Base-by-base conservation (phyloP, 768 basidiomycete genomes). In the Butyriboletus loyo region DNA sequence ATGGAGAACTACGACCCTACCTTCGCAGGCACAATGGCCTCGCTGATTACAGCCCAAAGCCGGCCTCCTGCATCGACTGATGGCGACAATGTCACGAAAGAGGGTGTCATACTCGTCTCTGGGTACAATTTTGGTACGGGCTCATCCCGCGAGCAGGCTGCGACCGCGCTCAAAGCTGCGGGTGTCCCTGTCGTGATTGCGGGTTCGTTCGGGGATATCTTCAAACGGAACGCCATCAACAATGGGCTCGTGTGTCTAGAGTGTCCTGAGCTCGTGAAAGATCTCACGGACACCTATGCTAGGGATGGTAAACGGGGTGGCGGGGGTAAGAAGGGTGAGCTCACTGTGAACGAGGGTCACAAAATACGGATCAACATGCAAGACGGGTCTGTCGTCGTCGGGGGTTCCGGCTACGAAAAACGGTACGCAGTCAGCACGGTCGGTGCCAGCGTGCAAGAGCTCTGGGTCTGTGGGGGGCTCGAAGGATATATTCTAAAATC, bases 91-190 rank as follows among this genome's bases (percentile, higher is more conserved):
- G 56, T 61, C 27, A 70, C 67, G 4, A 81, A 81, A 61, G 66
- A 73, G 15, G 94, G 93, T 28, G 82, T 86, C 13, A 73, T 98
- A 52, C 81, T 99, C 24, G 86, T 95, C 10, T 82, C 93, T 5
- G 97, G 97, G 13, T 98, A 92, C 76, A 99, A 99, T 75, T 98
- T 99, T 67, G 97, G 97, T 57, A 99, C 97, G 1, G 97, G 97
- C 8, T 98, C 95, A 0, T 98, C 96, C 25, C 86, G 97, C 49
- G 97, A 99, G 72, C 97, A 99, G 68, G 97, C 97, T 2, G 97
- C 97, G 15, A 99, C 97, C 1, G 96, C 97, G 2, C 85, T 99
- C 57, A 93, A 94, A 67, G 83, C 94, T 7, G 91, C 96, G 0
- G 96, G 97, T 15, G 74, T 99, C 5, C 92, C 93, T 5, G 76